Conservation (phyloP, 2,329 filamentous ascomycete genomes). For the Botryotinia globosa region DNA sequence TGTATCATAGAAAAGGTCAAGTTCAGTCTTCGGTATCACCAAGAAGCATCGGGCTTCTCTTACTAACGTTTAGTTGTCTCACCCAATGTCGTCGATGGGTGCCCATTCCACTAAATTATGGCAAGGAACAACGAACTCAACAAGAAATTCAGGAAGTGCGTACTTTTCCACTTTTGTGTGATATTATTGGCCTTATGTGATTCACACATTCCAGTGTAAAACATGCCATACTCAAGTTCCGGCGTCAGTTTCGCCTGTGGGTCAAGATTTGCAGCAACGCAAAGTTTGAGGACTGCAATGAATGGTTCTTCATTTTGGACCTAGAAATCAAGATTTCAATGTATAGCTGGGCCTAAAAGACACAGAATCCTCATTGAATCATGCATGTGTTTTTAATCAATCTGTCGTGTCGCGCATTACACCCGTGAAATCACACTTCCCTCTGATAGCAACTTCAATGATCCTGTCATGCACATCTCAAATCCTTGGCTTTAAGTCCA, state of each 20-base stretch:
- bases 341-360: too few relatives aligned
- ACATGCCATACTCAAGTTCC: not conserved
- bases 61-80: not conserved
- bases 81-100: not conserved
- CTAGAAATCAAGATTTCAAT: too few relatives aligned
- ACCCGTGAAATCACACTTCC: too few relatives aligned
- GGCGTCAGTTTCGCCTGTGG: not conserved
- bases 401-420: too few relatives aligned
- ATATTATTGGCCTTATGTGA: not conserved
- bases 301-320: not conserved
- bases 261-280: not conserved
- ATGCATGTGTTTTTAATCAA: too few relatives aligned
- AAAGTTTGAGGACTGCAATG: not conserved
- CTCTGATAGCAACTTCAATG: too few relatives aligned
- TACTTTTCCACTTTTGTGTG: not conserved
- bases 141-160: not conserved
- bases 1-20: not conserved
- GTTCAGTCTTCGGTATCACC: not conserved
- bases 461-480: too few relatives aligned
- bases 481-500: too few relatives aligned
- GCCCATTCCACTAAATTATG: not conserved
- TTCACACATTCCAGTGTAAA: too few relatives aligned
- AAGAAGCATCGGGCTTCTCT: not conserved
- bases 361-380: too few relatives aligned
- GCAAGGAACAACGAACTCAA: not conserved